A percentile compares a stretch with the other conserved stretches of the same genome.
Conservation (phyloP, 2,329 filamentous ascomycete genomes). For the Exserohilum rostratum region DNA sequence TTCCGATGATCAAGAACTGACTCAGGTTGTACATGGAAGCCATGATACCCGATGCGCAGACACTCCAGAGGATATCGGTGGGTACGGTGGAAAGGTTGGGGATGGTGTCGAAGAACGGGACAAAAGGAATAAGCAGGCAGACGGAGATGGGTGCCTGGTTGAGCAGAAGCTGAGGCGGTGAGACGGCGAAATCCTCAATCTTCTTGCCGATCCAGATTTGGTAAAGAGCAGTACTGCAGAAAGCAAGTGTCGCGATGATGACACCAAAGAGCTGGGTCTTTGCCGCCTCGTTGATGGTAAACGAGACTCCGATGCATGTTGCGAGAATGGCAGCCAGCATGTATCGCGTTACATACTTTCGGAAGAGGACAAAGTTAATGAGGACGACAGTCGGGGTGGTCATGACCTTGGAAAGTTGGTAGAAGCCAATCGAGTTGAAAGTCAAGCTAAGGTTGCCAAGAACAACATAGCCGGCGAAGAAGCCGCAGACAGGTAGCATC, state of each 20-base stretch:
- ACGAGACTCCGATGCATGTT: conserved; percentile 53
- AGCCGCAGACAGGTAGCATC: conserved; percentile 54
- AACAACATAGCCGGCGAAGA: conserved; percentile 56
- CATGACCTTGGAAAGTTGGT: conserved; percentile 58
- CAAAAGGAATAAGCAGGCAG: conserved; percentile 51
- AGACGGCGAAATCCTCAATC: conserved; percentile 54
- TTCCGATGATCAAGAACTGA: conserved; percentile 52
- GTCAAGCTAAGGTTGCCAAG: conserved; percentile 55
- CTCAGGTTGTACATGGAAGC: conserved; percentile 51
- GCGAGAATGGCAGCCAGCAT: conserved; percentile 51
- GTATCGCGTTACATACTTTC: conserved; percentile 50
- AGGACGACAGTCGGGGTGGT: conserved; percentile 55
- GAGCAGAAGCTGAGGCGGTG: conserved; percentile 53
- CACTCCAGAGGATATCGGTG: conserved; percentile 48
- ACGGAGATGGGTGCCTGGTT: conserved; percentile 56
- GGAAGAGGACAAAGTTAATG: conserved; percentile 54
- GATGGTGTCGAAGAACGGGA: conserved; percentile 53
- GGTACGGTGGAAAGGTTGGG: conserved; percentile 48
- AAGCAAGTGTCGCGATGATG: conserved; percentile 52
- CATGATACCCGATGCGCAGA: conserved; percentile 52
- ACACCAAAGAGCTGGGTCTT: conserved; percentile 51
- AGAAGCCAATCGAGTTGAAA: conserved; percentile 56
- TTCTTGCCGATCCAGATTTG: conserved; percentile 59
- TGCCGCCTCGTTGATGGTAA: conserved; percentile 52
- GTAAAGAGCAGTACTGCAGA: conserved; percentile 54